Evolutionary conservation across 1,284 basidiomycete species (phyloP).

Genomic region (Grifola frondosa): DNA sequence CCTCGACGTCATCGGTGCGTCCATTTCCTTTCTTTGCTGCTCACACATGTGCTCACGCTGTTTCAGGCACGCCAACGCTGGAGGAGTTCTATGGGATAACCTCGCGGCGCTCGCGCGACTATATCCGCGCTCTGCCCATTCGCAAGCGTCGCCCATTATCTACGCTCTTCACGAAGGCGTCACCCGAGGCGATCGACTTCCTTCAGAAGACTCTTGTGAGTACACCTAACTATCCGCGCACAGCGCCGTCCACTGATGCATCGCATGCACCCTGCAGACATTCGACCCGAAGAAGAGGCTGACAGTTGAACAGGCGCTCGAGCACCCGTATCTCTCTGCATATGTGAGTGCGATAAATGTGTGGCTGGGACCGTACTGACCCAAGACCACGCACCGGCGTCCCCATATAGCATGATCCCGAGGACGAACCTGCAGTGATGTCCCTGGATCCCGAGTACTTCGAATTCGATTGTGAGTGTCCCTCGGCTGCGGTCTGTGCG

Average conservation of each 20-base stretch:
- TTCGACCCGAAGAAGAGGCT: conserved; percentile 88
- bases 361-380: no score
- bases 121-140: conserved; percentile 78
- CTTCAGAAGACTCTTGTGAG: conserved; percentile 75
- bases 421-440: conserved; percentile 77
- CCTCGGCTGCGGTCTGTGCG: conserved; percentile 1
- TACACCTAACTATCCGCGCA: conserved; percentile 28
- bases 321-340: conserved; percentile 70
- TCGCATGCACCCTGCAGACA: conserved; percentile 41
- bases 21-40: background rate
- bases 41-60: background rate
- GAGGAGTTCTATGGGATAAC: conserved; percentile 90
- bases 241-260: background rate
- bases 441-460: conserved; percentile 83
- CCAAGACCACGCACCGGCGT: no score
- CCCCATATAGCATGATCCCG: conserved; percentile 74
- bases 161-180: conserved; percentile 68
- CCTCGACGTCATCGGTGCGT: conserved; percentile 76
- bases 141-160: conserved; percentile 62
- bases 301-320: conserved; percentile 81
- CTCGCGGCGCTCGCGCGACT: conserved; percentile 79
- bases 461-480: conserved; percentile 72
- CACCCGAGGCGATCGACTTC: conserved; percentile 80
- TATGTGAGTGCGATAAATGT: conserved; percentile 62
- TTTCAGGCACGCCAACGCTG: conserved; percentile 70